These are phyloP conservation scores for Fusarium abutilonis DNA, from an alignment of 2,329 filamentous ascomycete species.

Conservation along the genomic window DNA sequence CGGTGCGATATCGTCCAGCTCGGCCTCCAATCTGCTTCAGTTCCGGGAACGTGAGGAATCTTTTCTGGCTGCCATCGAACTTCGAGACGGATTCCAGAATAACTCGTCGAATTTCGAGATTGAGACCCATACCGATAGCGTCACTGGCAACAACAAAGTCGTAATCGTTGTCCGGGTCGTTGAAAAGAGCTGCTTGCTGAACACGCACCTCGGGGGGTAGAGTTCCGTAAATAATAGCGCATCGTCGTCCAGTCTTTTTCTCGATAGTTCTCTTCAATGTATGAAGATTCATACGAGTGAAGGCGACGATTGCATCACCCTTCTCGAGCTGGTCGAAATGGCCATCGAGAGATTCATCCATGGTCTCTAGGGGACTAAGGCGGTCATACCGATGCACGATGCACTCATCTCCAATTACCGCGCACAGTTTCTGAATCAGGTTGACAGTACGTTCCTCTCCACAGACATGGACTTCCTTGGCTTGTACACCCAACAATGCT, in stretches of 20 bases:
- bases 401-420: conserved; percentile 82
- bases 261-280: conserved; percentile 82
- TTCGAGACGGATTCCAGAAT: conserved; percentile 85
- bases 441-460: conserved; percentile 86
- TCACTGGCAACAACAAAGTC: conserved; percentile 94
- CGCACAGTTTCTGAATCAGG: conserved; percentile 80
- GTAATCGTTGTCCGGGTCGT: conserved; percentile 94
- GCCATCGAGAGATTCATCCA: conserved; percentile 69
- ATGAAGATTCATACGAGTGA: conserved; percentile 85
- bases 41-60: conserved; percentile 75
- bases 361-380: conserved; percentile 78
- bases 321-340: conserved; percentile 77
- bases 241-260: conserved; percentile 76
- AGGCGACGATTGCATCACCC: conserved; percentile 90
- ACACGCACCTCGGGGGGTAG: conserved; percentile 92
- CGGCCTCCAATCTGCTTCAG: conserved; percentile 95
- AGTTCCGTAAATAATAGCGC: conserved; percentile 92
- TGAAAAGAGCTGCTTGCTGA: conserved; percentile 91
- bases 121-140: conserved; percentile 97
- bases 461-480: conserved; percentile 90
- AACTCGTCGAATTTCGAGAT: conserved; percentile 89
- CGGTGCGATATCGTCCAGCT: conserved; percentile 85
- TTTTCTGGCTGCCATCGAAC: conserved; percentile 67
- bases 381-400: conserved; percentile 85
- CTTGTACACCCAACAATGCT: conserved; percentile 86